phyloP scores from a whole-genome alignment of 2,329 filamentous ascomycete genomes.

The Trichoderma koningii region DNA sequence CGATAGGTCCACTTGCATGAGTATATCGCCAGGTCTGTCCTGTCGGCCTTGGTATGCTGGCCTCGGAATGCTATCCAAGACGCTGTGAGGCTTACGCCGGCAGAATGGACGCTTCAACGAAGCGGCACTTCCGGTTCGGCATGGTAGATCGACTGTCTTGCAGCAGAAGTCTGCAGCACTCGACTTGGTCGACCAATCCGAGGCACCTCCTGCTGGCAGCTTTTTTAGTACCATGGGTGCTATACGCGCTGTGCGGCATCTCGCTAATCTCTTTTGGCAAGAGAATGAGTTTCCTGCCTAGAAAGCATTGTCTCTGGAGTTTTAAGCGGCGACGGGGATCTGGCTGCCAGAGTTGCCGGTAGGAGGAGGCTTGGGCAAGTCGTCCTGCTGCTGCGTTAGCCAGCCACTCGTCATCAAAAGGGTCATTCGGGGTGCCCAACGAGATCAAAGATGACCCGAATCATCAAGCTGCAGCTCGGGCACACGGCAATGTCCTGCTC shows the following conservation, averaged over 20 bases:
- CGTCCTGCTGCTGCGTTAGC: slow-evolving; percentile 41
- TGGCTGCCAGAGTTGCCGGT: slow-evolving; percentile 39
- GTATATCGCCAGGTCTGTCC: neutral
- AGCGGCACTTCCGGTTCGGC: neutral
- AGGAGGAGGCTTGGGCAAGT: slow-evolving; percentile 46
- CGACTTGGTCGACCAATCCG: neutral
- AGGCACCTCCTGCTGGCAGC: neutral
- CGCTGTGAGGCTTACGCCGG: neutral
- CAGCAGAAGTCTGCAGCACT: neutral
- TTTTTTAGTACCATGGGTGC: neutral
- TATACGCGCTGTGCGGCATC: neutral
- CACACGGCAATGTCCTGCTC: slow-evolving; percentile 95
- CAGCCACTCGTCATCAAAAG: neutral
- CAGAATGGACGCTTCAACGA: neutral
- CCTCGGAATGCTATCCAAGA: neutral
- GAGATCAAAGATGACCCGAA: slow-evolving; percentile 86
- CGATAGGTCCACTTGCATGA: too few relatives aligned
- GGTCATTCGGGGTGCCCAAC: slow-evolving; percentile 51
- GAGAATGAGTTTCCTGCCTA: neutral
- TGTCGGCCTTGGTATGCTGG: too few relatives aligned
- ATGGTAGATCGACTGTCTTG: neutral
- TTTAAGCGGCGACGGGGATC: slow-evolving; percentile 47
- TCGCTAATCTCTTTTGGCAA: neutral
- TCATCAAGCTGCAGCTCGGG: slow-evolving; percentile 96
- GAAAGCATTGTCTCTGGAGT: neutral